A percentile compares a stretch with the other conserved stretches of the same genome.
These are phyloP conservation scores for Helichrysum umbraculigerum DNA, from an alignment of 129 eudicot species.

Conservation along the genomic window DNA sequence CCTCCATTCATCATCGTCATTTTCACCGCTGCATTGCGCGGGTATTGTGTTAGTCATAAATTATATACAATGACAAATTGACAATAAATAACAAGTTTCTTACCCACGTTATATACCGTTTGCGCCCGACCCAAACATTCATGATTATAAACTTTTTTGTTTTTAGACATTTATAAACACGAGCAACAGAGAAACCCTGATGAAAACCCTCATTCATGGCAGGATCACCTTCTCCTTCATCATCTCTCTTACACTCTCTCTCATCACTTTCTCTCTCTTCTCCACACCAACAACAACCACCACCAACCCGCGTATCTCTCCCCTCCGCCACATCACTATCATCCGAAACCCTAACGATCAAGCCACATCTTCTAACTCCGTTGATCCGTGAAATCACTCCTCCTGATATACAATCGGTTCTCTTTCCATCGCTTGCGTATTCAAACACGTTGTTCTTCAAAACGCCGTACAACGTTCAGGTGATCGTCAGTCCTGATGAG, in stretches of 20 bases:
- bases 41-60: too few species aligned
- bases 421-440: conserved; percentile 36
- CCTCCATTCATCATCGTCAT: too few species aligned
- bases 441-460: conserved; percentile 46
- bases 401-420: conserved; percentile 28
- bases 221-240: conserved; percentile 1
- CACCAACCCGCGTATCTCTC: conserved; percentile 15
- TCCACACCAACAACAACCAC: conserved; percentile 12
- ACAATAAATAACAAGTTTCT: too few species aligned
- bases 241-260: conserved; percentile 34
- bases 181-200: too few species aligned
- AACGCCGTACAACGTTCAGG: conserved; percentile 60
- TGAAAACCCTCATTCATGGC: conserved; percentile 25
- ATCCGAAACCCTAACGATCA: conserved; percentile 17
- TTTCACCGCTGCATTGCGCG: too few species aligned
- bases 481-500: conserved; percentile 45
- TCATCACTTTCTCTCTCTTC: conserved; percentile 35
- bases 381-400: conserved; percentile 11
- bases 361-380: conserved; percentile 20
- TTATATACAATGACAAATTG: too few species aligned
- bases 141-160: too few species aligned
- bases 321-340: conserved; percentile 7
- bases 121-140: too few species aligned
- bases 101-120: too few species aligned
- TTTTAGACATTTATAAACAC: too few species aligned